These are phyloP conservation scores for Parachaetomium inaequale DNA, from an alignment of 495 filamentous ascomycete genomes.

Conservation along the genomic window DNA sequence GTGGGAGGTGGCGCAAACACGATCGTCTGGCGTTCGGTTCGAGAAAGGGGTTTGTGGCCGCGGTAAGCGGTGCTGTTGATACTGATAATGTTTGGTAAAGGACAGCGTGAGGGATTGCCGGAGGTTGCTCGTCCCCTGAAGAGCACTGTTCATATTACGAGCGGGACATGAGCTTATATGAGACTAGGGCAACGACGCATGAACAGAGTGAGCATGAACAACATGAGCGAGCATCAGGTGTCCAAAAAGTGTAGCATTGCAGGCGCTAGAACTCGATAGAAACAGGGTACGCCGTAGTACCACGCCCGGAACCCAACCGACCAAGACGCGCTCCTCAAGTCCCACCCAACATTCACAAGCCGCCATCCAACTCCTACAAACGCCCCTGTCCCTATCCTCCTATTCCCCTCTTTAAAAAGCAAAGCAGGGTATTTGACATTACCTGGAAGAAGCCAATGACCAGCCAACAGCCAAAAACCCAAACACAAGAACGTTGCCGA, in stretches of 20 bases:
- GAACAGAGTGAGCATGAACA: neutral
- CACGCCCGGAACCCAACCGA: neutral
- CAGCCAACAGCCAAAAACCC: neutral
- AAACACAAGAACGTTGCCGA: slow-evolving; percentile 5
- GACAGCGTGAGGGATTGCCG: no score
- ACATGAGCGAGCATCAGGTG: neutral
- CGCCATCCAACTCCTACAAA: neutral
- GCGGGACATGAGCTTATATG: no score
- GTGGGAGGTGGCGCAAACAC: neutral
- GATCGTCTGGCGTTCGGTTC: no score
- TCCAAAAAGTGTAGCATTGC: slow-evolving; percentile 3
- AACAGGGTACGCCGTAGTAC: neutral
- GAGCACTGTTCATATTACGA: no score
- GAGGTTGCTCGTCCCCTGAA: no score
- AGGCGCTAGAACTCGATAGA: neutral
- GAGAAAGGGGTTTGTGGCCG: no score
- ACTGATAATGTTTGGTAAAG: no score
- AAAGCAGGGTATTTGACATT: slow-evolving; percentile 12
- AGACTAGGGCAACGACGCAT: no score
- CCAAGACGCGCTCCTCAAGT: neutral
- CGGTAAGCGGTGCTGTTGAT: no score
- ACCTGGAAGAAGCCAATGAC: neutral
- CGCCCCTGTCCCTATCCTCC: slow-evolving; percentile 9
- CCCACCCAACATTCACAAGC: neutral
- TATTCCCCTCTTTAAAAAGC: slow-evolving; percentile 1